A percentile compares a stretch with the other conserved stretches of the same genome.
phyloP scores from a whole-genome alignment of 768 basidiomycete genomes.

The Steccherinum ochraceum region DNA sequence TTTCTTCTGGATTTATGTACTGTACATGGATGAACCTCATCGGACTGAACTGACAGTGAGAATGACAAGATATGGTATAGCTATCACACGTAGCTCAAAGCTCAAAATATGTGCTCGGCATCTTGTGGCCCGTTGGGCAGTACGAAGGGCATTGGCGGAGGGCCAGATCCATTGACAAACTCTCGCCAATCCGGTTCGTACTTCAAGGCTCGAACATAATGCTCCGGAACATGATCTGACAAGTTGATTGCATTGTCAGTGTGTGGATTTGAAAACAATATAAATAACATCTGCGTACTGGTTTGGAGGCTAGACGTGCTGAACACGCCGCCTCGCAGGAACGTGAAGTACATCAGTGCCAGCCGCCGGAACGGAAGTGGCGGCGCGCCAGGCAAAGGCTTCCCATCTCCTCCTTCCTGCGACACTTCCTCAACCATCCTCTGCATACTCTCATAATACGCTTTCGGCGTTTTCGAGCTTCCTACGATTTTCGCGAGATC shows the following conservation, averaged over 20 bases:
- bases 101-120: neutral
- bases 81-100: no score
- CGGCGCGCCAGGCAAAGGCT: no score
- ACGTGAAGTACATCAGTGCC: neutral
- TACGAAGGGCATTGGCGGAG: neutral
- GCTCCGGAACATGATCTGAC: neutral
- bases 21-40: no score
- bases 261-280: neutral
- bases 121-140: neutral
- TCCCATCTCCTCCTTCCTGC: neutral
- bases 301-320: no score
- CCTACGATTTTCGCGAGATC: neutral
- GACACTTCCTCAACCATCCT: neutral
- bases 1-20: no score
- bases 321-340: neutral
- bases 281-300: neutral
- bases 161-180: neutral
- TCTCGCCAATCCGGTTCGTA: neutral
- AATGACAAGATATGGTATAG: no score
- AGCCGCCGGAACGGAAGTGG: neutral
- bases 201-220: neutral
- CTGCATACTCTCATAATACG: neutral
- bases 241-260: neutral
- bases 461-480: neutral
- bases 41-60: no score